Base-by-base conservation (phyloP, 225 moss, liverwort and hornwort genomes). In the Antitrichia curtipendula region DNA sequence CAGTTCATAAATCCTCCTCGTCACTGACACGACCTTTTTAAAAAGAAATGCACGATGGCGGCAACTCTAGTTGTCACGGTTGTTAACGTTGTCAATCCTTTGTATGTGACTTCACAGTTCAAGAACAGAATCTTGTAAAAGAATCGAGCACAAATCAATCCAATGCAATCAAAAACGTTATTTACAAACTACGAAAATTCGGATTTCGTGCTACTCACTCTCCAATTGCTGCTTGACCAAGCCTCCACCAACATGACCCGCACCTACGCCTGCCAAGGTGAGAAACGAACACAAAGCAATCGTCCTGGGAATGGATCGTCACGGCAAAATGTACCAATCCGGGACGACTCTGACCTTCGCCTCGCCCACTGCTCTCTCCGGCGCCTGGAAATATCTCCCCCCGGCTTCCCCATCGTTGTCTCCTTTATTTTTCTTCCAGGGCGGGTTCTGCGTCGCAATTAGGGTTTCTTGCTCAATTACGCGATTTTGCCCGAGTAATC, bases 161-260 rank as follows among this genome's bases (percentile, higher is more conserved):
- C 25, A 73, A 17, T 10, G 58, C 38, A 43, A 16, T 16, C n/a
- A 49, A 36, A 16, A 22, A 6, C 57, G 52, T 12, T 38, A 52
- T 75, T n/a, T 5, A 9, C 47, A 28, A 82, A 34, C 15, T 10
- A 59, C 57, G 13, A 49, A 58, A 43, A 62, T 60, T 84, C 28
- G 52, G 27, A 32, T 41, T 14, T 23, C 36, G 70, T 36, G 50
- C 49, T 19, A 83, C 93, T 87, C 61, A 93, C 93, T 91, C 57
- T 87, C 87, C 40, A 93, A 91, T 90, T 91, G 90, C 70, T 85
- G 63, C 75, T 90, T 93, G 91, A 93, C 93, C 91, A 90, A 75
- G 83, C n/a, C 86, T 93, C 93, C 75, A 93, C 91, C 59, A 89
- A 60, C 91, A 93, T 93, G 36, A n/a, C 93, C 93, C 59, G 86